Evolutionary conservation across 1,284 basidiomycete species (phyloP), one percentile per base, ranked within the genome.

Genomic region (Sporisorium iseilematis-ciliati): DNA sequence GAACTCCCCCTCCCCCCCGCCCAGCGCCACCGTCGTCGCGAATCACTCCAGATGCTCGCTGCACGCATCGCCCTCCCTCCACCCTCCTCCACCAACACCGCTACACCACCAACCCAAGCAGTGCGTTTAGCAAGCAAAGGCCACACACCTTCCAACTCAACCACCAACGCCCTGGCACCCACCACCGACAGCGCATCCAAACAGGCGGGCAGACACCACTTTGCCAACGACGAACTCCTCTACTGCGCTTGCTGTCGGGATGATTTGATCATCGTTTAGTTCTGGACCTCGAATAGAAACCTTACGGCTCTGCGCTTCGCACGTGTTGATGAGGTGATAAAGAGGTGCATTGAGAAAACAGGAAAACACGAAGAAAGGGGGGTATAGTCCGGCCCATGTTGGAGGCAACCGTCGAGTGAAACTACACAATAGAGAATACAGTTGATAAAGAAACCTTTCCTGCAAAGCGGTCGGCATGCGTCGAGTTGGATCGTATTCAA

Each of bases 211-310:
- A 40, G 63, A 21, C 56, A 65, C 38, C 50, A 56, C 3, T 77
- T 77, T 21, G 75, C 70, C 16, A 73, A 74, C 70, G 75, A 74
- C 43, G 64, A 73, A 49, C 59, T 77, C 12, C 58, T 77, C 12
- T 77, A 70, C 43, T 77, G 75, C 64, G 57, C 75, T 10, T 77
- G 75, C 38, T 77, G 75, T 26, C 20, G 55, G 5, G 75, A 77
- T 29, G 70, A 77, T 29, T 58, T 77, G 14, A 73, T 77, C 63
- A 72, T 77, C 7, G 75, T 77, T n/a, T 76, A 65, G 18, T n/a
- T n/a, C n/a, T n/a, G n/a, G n/a, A n/a, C n/a, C n/a, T n/a, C n/a
- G n/a, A n/a, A n/a, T 33, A 6, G 8, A 11, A 40, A 14, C 16
- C 23, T 6, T 3, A 21, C 29, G 14, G 31, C 16, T 35, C 21